Percentiles rank a stretch among this genome's conserved stretches.
Conservation (phyloP, 2,329 filamentous ascomycete species). For the Botrytis aclada region DNA sequence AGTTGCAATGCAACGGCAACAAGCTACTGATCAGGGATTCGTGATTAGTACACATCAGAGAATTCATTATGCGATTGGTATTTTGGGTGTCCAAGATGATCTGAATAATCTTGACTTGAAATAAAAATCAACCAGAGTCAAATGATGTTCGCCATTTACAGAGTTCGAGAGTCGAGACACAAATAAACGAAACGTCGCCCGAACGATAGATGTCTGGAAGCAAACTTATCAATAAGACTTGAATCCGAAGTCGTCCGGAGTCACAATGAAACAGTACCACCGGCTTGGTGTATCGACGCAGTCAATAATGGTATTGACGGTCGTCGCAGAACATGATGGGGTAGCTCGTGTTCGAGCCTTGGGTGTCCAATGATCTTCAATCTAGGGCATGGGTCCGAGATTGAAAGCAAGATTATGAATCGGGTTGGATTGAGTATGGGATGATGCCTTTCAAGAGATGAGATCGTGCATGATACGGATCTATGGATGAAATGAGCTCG, state of each 20-base stretch:
- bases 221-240: neutral
- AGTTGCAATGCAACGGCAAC: slow-evolving; percentile 43
- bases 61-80: slow-evolving; percentile 72
- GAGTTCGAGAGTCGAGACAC: neutral
- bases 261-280: neutral
- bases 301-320: neutral
- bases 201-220: neutral
- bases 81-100: slow-evolving; percentile 76
- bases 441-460: neutral
- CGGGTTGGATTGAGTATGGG: neutral
- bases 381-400: neutral
- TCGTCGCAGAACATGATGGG: neutral
- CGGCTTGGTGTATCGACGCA: neutral
- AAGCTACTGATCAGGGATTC: slow-evolving; percentile 50
- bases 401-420: neutral
- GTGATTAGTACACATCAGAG: slow-evolving; percentile 61
- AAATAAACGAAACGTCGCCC: neutral
- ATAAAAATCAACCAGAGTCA: neutral
- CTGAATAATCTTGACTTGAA: slow-evolving; percentile 59
- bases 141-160: neutral
- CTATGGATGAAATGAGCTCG: neutral
- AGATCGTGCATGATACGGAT: neutral
- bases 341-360: neutral
- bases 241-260: neutral
- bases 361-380: neutral